A percentile compares a stretch with the other conserved stretches of the same genome.
phyloP scores from a whole-genome alignment of 306 rosid species.

The Dalbergia oliveri region DNA sequence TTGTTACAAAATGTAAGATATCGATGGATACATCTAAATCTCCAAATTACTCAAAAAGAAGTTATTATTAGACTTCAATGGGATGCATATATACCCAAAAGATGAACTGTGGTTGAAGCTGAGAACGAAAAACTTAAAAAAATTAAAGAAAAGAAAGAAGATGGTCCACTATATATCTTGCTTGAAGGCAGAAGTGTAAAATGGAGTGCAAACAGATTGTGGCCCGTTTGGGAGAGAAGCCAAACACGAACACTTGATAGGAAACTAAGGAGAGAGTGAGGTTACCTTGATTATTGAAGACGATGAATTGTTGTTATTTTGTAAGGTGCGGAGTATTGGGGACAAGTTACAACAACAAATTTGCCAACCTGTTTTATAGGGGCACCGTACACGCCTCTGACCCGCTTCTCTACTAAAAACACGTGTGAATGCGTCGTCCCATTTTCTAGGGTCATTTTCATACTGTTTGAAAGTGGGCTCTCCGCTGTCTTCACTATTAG shows the following conservation, averaged over 20 bases:
- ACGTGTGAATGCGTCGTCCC: conserved; percentile 50
- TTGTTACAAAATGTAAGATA: not conserved
- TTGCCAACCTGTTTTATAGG: conserved; percentile 8
- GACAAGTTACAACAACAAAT: not conserved
- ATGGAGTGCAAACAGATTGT: not conserved
- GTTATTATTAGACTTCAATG: not conserved
- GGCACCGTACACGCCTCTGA: conserved; percentile 38
- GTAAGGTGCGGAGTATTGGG: not conserved
- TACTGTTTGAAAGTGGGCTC: conserved; percentile 48
- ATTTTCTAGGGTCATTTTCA: conserved; percentile 22
- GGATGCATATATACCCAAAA: not conserved
- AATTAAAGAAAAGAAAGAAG: not conserved
- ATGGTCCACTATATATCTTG: not conserved
- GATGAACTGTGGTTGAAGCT: not conserved
- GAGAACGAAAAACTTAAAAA: not conserved
- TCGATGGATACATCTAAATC: not conserved
- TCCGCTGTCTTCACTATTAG: conserved; percentile 15
- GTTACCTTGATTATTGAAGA: conserved; percentile 37
- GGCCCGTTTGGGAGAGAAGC: not conserved
- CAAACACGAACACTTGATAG: too few species aligned
- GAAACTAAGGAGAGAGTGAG: not conserved
- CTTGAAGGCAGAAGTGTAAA: not conserved
- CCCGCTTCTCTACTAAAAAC: not conserved
- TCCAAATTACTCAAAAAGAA: not conserved
- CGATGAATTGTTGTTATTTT: not conserved